These are phyloP conservation scores for Cucurbita maxima DNA, from an alignment of 306 rosid species.

Conservation along the genomic window DNA sequence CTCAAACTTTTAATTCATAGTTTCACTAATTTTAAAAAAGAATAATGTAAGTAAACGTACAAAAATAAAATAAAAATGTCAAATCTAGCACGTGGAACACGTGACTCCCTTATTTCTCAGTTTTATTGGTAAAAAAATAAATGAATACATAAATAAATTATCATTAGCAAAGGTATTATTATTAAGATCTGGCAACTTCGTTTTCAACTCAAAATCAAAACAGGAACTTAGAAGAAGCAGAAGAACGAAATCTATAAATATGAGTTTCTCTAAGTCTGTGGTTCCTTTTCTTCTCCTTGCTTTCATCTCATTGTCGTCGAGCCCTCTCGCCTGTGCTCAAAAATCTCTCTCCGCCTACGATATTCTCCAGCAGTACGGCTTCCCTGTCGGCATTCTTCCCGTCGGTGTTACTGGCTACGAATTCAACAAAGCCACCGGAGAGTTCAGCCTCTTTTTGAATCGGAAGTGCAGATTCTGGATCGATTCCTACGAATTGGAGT, in stretches of 20 bases:
- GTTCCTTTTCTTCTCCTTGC: background rate
- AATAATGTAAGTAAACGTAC: no score
- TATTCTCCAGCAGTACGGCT: constrained; percentile 29
- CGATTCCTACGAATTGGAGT: constrained; percentile 23
- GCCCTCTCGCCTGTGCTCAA: background rate
- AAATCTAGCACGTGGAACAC: background rate
- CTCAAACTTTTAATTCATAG: background rate
- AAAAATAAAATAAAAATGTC: background rate
- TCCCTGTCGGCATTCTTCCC: constrained; percentile 59
- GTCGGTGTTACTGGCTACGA: constrained; percentile 34
- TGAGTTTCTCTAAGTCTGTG: background rate
- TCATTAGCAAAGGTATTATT: background rate
- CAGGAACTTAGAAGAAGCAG: background rate
- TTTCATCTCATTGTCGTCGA: background rate
- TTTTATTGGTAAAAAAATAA: no score
- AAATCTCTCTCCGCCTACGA: constrained; percentile 29
- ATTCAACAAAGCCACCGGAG: constrained; percentile 24
- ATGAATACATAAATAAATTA: no score
- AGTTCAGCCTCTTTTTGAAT: constrained; percentile 21
- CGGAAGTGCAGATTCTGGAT: constrained; percentile 23
- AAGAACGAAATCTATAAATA: background rate
- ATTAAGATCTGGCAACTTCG: background rate
- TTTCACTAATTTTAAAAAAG: background rate
- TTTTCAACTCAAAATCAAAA: background rate
- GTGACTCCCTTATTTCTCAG: no score